Base-by-base conservation (phyloP, 78 protist species). In the Emiliania huxleyi region DNA sequence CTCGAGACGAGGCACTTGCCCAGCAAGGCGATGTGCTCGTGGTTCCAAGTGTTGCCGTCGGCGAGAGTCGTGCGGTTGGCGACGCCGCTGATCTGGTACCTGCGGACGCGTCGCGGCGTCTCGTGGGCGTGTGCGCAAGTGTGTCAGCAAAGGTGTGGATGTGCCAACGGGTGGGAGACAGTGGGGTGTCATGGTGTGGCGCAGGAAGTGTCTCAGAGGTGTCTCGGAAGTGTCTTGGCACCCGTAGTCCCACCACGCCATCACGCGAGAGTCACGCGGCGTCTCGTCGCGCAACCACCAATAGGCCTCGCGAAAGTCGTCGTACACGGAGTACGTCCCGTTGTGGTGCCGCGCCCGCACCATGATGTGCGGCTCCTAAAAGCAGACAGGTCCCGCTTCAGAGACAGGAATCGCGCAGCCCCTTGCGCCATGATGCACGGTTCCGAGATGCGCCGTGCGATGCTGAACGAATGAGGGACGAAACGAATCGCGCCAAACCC, bases 181-280 rank as follows among this genome's bases (percentile, higher is more conserved):
- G 52, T 8, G 52, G 52, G 2, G 2, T 8, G 52, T 8, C 52
- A 46, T 46, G 22, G 62, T 23, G 62, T n/a, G n/a, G n/a, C n/a
- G n/a, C n/a, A n/a, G n/a, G n/a, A n/a, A n/a, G n/a, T n/a, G n/a
- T n/a, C n/a, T n/a, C n/a, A n/a, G n/a, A n/a, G n/a, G n/a, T n/a
- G n/a, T n/a, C n/a, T n/a, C n/a, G n/a, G n/a, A n/a, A n/a, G n/a
- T n/a, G n/a, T n/a, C 77, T 1, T 23, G 37, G 15, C 0, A 91
- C 26, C 95, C 95, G 92, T 91, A 94, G 69, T 94, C 96, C 94
- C 96, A 94, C 96, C 96, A 94, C 19, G 93, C 46, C 93, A 94
- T 55, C 42, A 94, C 93, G 25, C 94, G 94, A 42, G 96, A 3
- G 91, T 94, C 93, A 23, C 8, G 38, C 33, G 91, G 93, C 26